Evolutionary conservation across 371 early-diverging fungal species (phyloP).

Genomic region (Mortierella sp.): DNA sequence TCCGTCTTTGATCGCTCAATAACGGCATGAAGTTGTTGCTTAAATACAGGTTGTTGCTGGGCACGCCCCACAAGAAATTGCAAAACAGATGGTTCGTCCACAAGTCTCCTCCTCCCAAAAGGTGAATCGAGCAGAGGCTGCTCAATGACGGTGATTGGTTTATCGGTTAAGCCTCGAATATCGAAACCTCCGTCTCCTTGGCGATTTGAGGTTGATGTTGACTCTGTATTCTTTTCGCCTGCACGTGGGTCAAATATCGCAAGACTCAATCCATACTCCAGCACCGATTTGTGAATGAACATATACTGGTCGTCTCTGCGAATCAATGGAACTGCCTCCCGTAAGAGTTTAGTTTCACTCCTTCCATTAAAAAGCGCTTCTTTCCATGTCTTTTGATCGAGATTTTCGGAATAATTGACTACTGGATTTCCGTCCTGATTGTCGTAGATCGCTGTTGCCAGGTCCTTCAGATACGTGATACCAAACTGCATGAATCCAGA

Average conservation of each 20-base stretch:
- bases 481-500: not conserved
- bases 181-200: too few species aligned
- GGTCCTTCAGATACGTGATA: not conserved
- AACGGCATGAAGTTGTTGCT: not conserved
- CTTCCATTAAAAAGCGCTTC: not conserved
- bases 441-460: not conserved
- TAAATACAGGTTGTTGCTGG: not conserved
- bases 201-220: too few species aligned
- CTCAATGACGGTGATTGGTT: too few species aligned
- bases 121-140: conserved; percentile 5
- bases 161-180: too few species aligned
- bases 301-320: conserved; percentile 13
- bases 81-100: conserved; percentile 13
- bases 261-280: conserved; percentile 9
- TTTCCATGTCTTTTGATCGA: not conserved
- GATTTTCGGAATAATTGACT: too few species aligned
- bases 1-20: conserved; percentile 9
- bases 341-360: not conserved
- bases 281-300: conserved; percentile 16
- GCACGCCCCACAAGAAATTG: conserved; percentile 11
- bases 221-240: not conserved
- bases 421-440: not conserved
- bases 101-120: conserved; percentile 7
- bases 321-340: not conserved
- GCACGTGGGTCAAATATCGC: conserved; percentile 7